Evolutionary conservation across 305 asterid genomes (phyloP).

Genomic region (Stenogyne calaminthoides): DNA sequence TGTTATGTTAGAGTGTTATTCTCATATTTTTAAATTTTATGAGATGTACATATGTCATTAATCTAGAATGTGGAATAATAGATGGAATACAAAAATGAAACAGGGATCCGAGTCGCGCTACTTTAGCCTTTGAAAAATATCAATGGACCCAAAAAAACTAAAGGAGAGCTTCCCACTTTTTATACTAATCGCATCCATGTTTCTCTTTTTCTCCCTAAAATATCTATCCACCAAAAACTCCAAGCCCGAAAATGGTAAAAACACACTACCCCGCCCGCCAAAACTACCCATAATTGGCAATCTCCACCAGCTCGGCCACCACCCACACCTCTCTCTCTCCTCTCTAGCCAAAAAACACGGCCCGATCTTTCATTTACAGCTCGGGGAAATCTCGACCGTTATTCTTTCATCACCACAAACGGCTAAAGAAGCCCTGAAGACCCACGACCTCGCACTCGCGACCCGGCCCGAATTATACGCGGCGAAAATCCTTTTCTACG

Average conservation of each 20-base stretch:
- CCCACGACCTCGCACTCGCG: constrained; percentile 50
- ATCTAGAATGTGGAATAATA: too few species aligned
- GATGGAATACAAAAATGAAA: too few species aligned
- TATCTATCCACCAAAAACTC: constrained; percentile 15
- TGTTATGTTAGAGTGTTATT: too few species aligned
- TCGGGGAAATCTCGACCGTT: constrained; percentile 52
- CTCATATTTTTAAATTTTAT: too few species aligned
- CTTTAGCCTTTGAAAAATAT: background rate
- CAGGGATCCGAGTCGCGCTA: too few species aligned
- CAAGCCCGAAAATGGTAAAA: constrained; percentile 16
- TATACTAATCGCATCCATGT: constrained; percentile 23
- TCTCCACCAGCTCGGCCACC: constrained; percentile 55
- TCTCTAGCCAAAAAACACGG: constrained; percentile 46
- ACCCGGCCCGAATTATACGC: constrained; percentile 52
- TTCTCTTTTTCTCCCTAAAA: constrained; percentile 22
- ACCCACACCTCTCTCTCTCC: constrained; percentile 53
- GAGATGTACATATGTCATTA: too few species aligned
- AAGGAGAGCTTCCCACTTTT: constrained; percentile 17
- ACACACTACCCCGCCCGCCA: constrained; percentile 52
- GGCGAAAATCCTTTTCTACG: constrained; percentile 52
- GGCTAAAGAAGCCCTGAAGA: constrained; percentile 52
- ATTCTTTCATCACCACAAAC: constrained; percentile 49
- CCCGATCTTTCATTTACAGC: constrained; percentile 50
- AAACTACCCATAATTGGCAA: constrained; percentile 64
- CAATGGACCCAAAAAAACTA: constrained; percentile 17